These are phyloP conservation scores for Aphanomyces stellatus DNA, from an alignment of 352 stramenopile species.

Conservation along the genomic window DNA sequence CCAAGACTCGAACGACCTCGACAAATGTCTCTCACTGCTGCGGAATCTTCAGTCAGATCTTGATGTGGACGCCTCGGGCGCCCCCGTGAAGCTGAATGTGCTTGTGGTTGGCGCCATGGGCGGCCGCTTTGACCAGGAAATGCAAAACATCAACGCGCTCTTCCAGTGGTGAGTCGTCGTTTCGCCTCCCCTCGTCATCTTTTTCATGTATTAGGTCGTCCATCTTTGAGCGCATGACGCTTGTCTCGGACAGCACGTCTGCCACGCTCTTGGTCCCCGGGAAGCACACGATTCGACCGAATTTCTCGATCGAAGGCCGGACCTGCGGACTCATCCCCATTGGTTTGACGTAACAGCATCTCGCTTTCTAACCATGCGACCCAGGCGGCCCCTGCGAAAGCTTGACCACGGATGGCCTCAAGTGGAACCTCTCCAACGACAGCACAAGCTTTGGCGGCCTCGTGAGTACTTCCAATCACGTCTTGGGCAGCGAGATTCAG, in stretches of 20 bases:
- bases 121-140: slow-evolving; percentile 96
- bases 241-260: slow-evolving; percentile 88
- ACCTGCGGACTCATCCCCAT: slow-evolving; percentile 93
- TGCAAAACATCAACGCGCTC: slow-evolving; percentile 91
- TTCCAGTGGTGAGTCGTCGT: slow-evolving; percentile 61
- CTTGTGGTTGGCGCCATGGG: slow-evolving; percentile 93
- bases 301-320: slow-evolving; percentile 85
- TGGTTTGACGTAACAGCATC: slow-evolving; percentile 6
- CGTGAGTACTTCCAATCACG: slow-evolving; percentile 79
- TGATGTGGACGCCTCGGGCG: slow-evolving; percentile 1
- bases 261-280: slow-evolving; percentile 69
- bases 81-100: slow-evolving; percentile 44
- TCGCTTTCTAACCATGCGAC: not conserved
- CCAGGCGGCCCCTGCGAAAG: slow-evolving; percentile 47
- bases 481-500: slow-evolving; percentile 45
- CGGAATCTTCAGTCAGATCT: slow-evolving; percentile 30
- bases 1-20: slow-evolving; percentile 93
- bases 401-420: slow-evolving; percentile 82
- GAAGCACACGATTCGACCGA: slow-evolving; percentile 64
- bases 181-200: not conserved
- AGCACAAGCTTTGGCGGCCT: slow-evolving; percentile 67
- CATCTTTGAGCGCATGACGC: slow-evolving; percentile 69
- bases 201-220: slow-evolving; percentile 21
- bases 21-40: slow-evolving; percentile 82
- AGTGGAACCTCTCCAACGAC: slow-evolving; percentile 76